phyloP scores from a whole-genome alignment of 805 yeast genomes.

The Candida pini region DNA sequence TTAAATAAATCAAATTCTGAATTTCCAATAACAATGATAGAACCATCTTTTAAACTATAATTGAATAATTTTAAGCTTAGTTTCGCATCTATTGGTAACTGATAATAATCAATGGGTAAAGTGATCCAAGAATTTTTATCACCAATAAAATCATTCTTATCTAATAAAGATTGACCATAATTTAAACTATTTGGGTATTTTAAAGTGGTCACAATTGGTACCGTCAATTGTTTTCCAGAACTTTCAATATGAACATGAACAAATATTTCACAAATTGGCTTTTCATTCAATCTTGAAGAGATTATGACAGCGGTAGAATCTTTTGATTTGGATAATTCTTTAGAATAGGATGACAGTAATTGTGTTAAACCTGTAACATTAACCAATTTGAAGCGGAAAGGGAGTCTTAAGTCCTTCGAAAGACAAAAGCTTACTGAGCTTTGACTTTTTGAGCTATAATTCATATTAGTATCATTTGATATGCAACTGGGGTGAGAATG shows the following conservation, averaged over 20 bases:
- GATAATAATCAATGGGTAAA: slow-evolving; percentile 66
- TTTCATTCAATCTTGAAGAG: slow-evolving; percentile 11
- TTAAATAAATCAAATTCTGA: slow-evolving; percentile 56
- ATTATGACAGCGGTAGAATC: slow-evolving; percentile 12
- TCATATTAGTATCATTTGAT: slow-evolving; percentile 6
- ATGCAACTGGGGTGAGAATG: not conserved
- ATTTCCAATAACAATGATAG: slow-evolving; percentile 49
- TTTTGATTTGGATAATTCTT: slow-evolving; percentile 1
- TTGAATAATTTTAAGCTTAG: slow-evolving; percentile 65
- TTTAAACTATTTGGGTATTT: slow-evolving; percentile 8
- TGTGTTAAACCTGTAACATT: slow-evolving; percentile 14
- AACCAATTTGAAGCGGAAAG: slow-evolving; percentile 41
- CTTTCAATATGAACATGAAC: slow-evolving; percentile 12
- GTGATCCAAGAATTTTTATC: slow-evolving; percentile 54
- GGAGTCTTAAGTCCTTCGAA: slow-evolving; percentile 48
- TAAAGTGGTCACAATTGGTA: slow-evolving; percentile 16
- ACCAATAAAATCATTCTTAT: slow-evolving; percentile 1
- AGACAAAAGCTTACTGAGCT: slow-evolving; percentile 37
- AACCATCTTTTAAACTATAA: slow-evolving; percentile 44
- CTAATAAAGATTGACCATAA: not conserved
- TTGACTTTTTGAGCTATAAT: slow-evolving; percentile 17
- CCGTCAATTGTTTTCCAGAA: slow-evolving; percentile 18
- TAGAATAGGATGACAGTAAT: slow-evolving; percentile 7
- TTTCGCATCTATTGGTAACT: slow-evolving; percentile 59
- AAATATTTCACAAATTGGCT: slow-evolving; percentile 10